Evolutionary conservation across 495 filamentous ascomycete species (phyloP), one percentile per base, ranked within the genome.

Genomic region (Cercophora newfieldiana): DNA sequence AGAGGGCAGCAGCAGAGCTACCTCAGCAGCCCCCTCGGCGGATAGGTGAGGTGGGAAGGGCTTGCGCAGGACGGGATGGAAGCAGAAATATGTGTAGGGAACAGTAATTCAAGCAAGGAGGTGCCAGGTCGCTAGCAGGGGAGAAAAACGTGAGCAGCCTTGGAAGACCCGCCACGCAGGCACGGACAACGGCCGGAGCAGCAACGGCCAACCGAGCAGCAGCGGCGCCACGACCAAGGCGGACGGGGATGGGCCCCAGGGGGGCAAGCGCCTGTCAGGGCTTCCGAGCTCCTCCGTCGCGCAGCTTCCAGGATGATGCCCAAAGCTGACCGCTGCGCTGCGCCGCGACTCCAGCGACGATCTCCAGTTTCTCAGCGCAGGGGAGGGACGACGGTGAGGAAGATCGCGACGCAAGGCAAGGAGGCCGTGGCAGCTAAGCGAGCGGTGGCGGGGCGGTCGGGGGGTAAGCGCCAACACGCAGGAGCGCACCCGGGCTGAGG

Each of bases 101-200:
- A 26, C 60, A 60, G 53, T 30, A 59, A 37, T 18, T 24, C 53
- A n/a, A 29, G 25, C 33, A 64, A 25, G 47, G 22, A 44, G 7
- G 30, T 12, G 47, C 19, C 65, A 54, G 51, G 25, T 22, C 29
- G 44, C 28, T 62, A 63, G 55, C 50, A 66, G 49, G 62, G 29
- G 29, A 47, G 29, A 65, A 62, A 66, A 67, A 58, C 18, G 29
- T 19, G 63, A 64, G 53, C 44, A 55, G 25, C 28, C 64, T 61
- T 65, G 63, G 61, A 50, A 57, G 28, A 66, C 57, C 66, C 69
- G 71, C 71, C 68, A 58, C 68, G 37, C 54, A 69, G 66, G 69
- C 66, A 72, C 69, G 66, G 64, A 64, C 64, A 66, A 30, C 50
- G 61, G 49, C 37, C 63, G 63, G 64, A 59, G 58, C 31, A 64